phyloP scores from a whole-genome alignment of 495 filamentous ascomycete species.

The Penicillium silybi region DNA sequence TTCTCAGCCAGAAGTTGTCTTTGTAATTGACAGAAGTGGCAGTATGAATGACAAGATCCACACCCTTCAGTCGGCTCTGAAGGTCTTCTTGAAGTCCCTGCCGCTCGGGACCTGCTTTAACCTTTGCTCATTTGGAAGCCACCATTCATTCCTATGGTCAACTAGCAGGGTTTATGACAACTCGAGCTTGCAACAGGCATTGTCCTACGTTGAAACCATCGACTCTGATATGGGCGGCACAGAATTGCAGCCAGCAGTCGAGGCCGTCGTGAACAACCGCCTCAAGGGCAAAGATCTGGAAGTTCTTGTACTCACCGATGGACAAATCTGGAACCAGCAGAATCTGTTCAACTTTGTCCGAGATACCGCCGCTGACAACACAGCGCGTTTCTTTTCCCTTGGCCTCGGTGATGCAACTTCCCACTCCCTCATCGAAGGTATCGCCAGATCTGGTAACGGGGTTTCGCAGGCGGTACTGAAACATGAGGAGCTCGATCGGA shows the following conservation, averaged over 20 bases:
- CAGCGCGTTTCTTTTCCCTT: constrained; percentile 60
- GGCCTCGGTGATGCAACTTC: constrained; percentile 61
- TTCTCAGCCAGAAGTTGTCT: constrained; percentile 60
- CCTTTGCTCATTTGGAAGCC: constrained; percentile 65
- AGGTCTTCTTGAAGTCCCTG: constrained; percentile 66
- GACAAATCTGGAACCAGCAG: constrained; percentile 59
- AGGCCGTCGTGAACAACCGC: constrained; percentile 47
- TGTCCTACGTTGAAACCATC: constrained; percentile 46
- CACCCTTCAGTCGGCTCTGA: constrained; percentile 54
- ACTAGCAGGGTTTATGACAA: constrained; percentile 53
- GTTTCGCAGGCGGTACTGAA: constrained; percentile 58
- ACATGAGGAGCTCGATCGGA: constrained; percentile 56
- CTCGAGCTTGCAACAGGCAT: constrained; percentile 47
- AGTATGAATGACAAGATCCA: constrained; percentile 58
- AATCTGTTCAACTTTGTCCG: constrained; percentile 51
- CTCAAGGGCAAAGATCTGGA: constrained; percentile 54
- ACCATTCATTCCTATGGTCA: constrained; percentile 54
- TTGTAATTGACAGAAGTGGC: constrained; percentile 65
- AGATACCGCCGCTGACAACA: constrained; percentile 34
- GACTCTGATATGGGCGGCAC: constrained; percentile 62
- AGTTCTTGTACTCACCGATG: constrained; percentile 67
- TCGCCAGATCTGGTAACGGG: constrained; percentile 63
- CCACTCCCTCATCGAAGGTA: constrained; percentile 62
- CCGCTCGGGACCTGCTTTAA: constrained; percentile 68
- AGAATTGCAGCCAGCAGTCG: constrained; percentile 54